A percentile compares a stretch with the other conserved stretches of the same genome.
Conservation (phyloP, 352 stramenopile species). For the Globisporangium emineosum region DNA sequence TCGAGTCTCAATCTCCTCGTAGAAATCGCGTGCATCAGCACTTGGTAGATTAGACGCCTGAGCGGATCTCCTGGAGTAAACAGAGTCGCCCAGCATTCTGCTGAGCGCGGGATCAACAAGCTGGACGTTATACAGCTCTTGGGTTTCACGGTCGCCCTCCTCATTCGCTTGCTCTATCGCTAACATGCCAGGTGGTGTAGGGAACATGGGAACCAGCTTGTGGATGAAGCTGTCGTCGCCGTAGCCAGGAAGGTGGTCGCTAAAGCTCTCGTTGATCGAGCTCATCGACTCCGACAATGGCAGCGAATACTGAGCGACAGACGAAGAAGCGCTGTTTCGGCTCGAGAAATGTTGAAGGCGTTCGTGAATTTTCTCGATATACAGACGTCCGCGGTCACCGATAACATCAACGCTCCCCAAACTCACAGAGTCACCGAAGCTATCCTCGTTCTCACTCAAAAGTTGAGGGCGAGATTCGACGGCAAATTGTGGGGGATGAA, state of each 20-base stretch:
- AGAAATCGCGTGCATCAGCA: neutral
- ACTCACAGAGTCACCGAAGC: conserved; percentile 13
- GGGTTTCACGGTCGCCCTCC: conserved; percentile 5
- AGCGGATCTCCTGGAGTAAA: neutral
- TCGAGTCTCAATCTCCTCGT: conserved; percentile 3
- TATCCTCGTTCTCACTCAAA: conserved; percentile 7
- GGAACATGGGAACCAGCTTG: conserved; percentile 63
- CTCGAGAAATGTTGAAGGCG: conserved; percentile 11
- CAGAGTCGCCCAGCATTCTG: conserved; percentile 19
- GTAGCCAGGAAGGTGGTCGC: conserved; percentile 14
- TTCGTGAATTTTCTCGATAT: conserved; percentile 26
- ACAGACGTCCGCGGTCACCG: conserved; percentile 8
- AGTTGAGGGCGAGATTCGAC: neutral
- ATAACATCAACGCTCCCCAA: neutral
- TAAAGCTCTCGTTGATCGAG: conserved; percentile 54
- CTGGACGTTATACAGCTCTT: conserved; percentile 36
- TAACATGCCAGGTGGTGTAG: conserved; percentile 10
- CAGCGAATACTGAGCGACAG: conserved; percentile 48
- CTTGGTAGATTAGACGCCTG: neutral
- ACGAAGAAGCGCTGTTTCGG: conserved; percentile 18
- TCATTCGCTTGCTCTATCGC: conserved; percentile 3
- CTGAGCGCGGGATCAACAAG: conserved; percentile 32
- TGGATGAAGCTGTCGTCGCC: conserved; percentile 52
- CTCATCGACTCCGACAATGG: conserved; percentile 57
- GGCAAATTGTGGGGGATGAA: neutral